A percentile compares a stretch with the other conserved stretches of the same genome.
Evolutionary conservation across 306 rosid species (phyloP).

Genomic region (Cucurbita pepo): DNA sequence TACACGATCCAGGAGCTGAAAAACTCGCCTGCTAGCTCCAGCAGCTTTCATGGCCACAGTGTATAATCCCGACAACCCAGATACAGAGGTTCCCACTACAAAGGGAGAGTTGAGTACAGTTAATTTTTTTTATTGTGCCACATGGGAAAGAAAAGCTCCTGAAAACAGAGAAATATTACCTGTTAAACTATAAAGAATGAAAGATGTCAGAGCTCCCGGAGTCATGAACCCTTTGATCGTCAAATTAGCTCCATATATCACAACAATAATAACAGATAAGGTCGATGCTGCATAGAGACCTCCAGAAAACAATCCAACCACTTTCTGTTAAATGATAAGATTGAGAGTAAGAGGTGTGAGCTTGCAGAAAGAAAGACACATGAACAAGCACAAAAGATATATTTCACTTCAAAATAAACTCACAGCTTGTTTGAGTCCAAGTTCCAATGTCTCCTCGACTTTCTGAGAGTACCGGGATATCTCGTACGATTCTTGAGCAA

Average conservation of each 20-base stretch:
- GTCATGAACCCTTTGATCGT: slow-evolving; percentile 58
- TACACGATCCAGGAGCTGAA: slow-evolving; percentile 61
- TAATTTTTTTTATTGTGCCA: background rate
- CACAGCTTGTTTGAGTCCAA: slow-evolving; percentile 75
- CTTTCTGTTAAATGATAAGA: slow-evolving; percentile 27
- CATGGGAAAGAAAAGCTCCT: background rate
- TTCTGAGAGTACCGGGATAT: slow-evolving; percentile 57
- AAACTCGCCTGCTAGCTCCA: slow-evolving; percentile 78
- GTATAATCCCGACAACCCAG: slow-evolving; percentile 60
- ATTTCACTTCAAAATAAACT: slow-evolving; percentile 15
- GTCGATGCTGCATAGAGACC: slow-evolving; percentile 75
- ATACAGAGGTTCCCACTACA: slow-evolving; percentile 62
- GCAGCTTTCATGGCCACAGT: slow-evolving; percentile 73
- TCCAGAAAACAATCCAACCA: slow-evolving; percentile 64
- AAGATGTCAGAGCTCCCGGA: slow-evolving; percentile 61
- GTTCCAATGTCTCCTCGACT: slow-evolving; percentile 53
- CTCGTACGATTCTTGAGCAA: slow-evolving; percentile 61
- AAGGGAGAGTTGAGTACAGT: background rate
- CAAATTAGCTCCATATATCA: slow-evolving; percentile 72
- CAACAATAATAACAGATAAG: slow-evolving; percentile 51
- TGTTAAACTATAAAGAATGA: slow-evolving; percentile 79
- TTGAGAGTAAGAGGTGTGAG: background rate
- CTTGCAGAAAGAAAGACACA: background rate
- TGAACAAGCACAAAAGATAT: background rate
- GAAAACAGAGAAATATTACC: slow-evolving; percentile 22